These are phyloP conservation scores for Hygrophorus russula DNA, from an alignment of 768 basidiomycete species.

Conservation along the genomic window DNA sequence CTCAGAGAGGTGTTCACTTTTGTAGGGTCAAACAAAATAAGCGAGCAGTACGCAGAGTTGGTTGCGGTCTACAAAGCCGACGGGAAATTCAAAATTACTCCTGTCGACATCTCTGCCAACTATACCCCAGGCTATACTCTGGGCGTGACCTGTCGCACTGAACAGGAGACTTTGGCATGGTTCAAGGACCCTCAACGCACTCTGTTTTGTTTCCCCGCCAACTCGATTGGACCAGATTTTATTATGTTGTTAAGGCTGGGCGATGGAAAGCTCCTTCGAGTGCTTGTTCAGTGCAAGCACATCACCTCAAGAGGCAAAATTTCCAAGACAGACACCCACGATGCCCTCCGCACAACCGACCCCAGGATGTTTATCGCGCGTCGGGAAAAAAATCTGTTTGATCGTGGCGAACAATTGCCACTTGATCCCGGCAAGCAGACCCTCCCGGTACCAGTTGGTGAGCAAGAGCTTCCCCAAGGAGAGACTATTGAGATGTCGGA, in stretches of 20 bases:
- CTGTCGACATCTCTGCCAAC: neutral
- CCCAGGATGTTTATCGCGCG: neutral
- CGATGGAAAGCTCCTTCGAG: neutral
- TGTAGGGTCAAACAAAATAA: neutral
- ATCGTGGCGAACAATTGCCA: neutral
- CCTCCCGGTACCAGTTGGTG: too few species aligned
- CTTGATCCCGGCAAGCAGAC: too few species aligned
- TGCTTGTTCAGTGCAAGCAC: conserved; percentile 2
- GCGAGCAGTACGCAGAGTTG: neutral
- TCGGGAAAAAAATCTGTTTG: neutral
- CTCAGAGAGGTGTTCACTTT: conserved; percentile 1
- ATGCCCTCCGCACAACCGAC: neutral
- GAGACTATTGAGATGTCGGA: too few species aligned
- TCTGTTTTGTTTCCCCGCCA: conserved; percentile 2
- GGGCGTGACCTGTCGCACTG: neutral
- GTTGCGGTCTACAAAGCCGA: conserved; percentile 1
- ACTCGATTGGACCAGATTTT: neutral
- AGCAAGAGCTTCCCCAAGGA: too few species aligned
- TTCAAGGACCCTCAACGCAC: neutral
- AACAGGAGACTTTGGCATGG: conserved; percentile 1
- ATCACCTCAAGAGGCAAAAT: neutral
- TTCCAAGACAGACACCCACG: neutral
- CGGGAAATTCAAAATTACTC: neutral
- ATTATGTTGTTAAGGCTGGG: neutral
- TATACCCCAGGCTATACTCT: neutral